These are phyloP conservation scores for Lasiodiplodia gonubiensis DNA, from an alignment of 2,329 filamentous ascomycete species.

Conservation along the genomic window DNA sequence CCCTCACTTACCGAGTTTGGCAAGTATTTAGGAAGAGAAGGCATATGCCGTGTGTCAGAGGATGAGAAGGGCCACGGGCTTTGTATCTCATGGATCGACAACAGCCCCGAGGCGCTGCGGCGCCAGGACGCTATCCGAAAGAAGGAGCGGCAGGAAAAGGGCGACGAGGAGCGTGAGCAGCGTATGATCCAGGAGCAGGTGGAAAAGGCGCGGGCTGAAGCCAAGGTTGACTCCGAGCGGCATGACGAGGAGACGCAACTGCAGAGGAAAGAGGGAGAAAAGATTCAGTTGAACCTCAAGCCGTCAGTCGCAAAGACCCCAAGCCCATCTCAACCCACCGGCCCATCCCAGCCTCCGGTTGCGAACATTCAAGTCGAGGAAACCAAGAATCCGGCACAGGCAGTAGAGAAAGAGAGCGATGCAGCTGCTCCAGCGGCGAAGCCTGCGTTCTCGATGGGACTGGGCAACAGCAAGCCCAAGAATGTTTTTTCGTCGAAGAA, in stretches of 20 bases:
- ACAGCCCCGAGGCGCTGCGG: slow-evolving; percentile 81
- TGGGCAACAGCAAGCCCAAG: slow-evolving; percentile 20
- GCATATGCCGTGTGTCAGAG: slow-evolving; percentile 81
- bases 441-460: slow-evolving; percentile 25
- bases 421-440: slow-evolving; percentile 34
- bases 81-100: slow-evolving; percentile 89
- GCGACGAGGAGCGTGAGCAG: slow-evolving; percentile 89
- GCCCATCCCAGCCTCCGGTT: slow-evolving; percentile 12
- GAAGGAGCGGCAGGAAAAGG: slow-evolving; percentile 86
- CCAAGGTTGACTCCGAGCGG: slow-evolving; percentile 51
- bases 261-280: slow-evolving; percentile 51
- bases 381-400: slow-evolving; percentile 47
- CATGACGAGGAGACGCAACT: slow-evolving; percentile 51
- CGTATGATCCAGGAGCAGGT: slow-evolving; percentile 84
- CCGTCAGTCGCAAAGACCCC: slow-evolving; percentile 33
- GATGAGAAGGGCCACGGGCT: slow-evolving; percentile 81
- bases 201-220: slow-evolving; percentile 51
- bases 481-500: slow-evolving; percentile 68
- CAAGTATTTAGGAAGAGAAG: slow-evolving; percentile 83
- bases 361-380: slow-evolving; percentile 24
- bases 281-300: slow-evolving; percentile 44
- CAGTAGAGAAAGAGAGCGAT: slow-evolving; percentile 27
- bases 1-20: slow-evolving; percentile 86
- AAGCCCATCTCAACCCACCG: neutral
- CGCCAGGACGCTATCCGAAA: slow-evolving; percentile 80